Percentiles rank a stretch among this genome's conserved stretches.
Conservation (phyloP, 495 filamentous ascomycete genomes). For the Thozetella sp. region DNA sequence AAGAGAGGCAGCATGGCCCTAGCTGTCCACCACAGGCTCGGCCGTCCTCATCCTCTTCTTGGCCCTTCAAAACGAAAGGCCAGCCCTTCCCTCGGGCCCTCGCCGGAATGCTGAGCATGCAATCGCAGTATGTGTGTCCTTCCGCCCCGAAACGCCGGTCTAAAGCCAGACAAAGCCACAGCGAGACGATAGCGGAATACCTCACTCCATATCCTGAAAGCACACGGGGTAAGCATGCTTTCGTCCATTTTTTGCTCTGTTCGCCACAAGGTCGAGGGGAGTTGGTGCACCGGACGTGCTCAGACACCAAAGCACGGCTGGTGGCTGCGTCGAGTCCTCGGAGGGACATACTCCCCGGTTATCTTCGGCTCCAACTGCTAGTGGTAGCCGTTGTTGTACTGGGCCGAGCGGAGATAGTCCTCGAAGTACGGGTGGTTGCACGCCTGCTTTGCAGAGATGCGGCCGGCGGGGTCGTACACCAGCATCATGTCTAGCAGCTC, state of each 20-base stretch:
- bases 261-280: no score
- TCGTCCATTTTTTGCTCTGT: no score
- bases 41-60: background rate
- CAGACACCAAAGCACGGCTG: no score
- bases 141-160: conserved; percentile 1
- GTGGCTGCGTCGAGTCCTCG: background rate
- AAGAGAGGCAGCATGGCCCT: background rate
- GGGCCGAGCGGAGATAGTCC: conserved; percentile 48
- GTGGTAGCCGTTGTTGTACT: conserved; percentile 40
- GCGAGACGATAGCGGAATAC: background rate
- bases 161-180: conserved; percentile 1
- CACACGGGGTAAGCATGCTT: background rate
- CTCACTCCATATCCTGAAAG: background rate
- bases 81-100: background rate
- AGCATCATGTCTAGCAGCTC: conserved; percentile 92
- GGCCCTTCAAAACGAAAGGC: background rate
- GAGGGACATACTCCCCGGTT: background rate
- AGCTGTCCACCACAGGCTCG: background rate
- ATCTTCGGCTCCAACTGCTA: conserved; percentile 14
- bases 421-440: conserved; percentile 92
- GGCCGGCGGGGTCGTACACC: conserved; percentile 90
- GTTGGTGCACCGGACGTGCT: no score
- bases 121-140: background rate
- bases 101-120: background rate
- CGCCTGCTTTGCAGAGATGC: conserved; percentile 95